These are phyloP conservation scores for Coleophoma cylindrospora DNA, from an alignment of 2,329 filamentous ascomycete species.

Conservation along the genomic window DNA sequence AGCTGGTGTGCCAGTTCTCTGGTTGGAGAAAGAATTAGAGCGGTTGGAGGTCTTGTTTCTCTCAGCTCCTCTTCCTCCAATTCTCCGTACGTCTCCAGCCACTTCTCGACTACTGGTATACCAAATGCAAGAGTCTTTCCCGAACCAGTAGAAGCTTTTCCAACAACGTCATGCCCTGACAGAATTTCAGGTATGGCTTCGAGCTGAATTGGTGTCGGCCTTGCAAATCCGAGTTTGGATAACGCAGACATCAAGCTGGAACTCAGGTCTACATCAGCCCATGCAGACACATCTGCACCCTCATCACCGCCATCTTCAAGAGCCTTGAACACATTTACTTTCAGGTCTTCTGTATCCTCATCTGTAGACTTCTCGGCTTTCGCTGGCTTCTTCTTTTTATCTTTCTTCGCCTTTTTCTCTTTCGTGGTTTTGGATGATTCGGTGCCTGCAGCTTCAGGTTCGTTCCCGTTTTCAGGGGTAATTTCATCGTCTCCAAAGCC, in stretches of 20 bases:
- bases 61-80: constrained; percentile 32
- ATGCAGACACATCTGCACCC: constrained; percentile 70
- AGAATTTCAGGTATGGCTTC: constrained; percentile 77
- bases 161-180: constrained; percentile 83
- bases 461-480: constrained; percentile 12
- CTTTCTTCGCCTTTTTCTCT: constrained; percentile 18
- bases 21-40: constrained; percentile 84
- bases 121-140: constrained; percentile 95
- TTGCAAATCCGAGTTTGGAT: constrained; percentile 72
- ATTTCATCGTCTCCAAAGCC: constrained; percentile 54
- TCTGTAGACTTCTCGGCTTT: constrained; percentile 22
- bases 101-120: constrained; percentile 86
- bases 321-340: constrained; percentile 29
- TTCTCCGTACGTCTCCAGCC: constrained; percentile 49
- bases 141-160: constrained; percentile 93
- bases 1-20: constrained; percentile 92
- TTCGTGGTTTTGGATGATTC: constrained; percentile 25
- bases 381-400: constrained; percentile 22
- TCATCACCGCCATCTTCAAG: constrained; percentile 50
- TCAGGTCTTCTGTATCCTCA: constrained; percentile 24
- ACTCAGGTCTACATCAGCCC: constrained; percentile 71
- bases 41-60: constrained; percentile 50
- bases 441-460: constrained; percentile 22
- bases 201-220: constrained; percentile 78
- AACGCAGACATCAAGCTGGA: constrained; percentile 67